Conservation (phyloP, 768 basidiomycete species). For the Pulveroboletus sp. region DNA sequence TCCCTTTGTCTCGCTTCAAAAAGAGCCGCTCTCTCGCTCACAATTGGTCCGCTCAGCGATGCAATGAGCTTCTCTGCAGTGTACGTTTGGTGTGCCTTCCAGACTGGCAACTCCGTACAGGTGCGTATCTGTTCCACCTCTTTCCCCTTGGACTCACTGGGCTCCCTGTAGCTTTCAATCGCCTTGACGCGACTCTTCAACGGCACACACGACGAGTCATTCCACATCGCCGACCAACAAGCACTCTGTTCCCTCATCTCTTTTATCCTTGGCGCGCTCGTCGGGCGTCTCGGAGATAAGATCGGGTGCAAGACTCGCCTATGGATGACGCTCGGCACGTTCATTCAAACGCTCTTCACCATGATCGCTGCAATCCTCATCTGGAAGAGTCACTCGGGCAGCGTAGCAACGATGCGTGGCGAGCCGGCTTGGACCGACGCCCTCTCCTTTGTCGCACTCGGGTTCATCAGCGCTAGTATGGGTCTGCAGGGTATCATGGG, state of each 20-base stretch:
- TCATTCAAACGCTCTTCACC: slow-evolving; percentile 72
- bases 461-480: slow-evolving; percentile 69
- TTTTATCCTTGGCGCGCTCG: slow-evolving; percentile 73
- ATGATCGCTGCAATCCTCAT: slow-evolving; percentile 67
- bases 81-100: slow-evolving; percentile 84
- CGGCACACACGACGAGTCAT: slow-evolving; percentile 47
- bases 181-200: slow-evolving; percentile 79
- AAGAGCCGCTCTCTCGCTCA: background rate
- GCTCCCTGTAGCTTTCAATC: slow-evolving; percentile 53
- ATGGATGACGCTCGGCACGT: slow-evolving; percentile 70
- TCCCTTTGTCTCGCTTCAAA: slow-evolving; percentile 1
- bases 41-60: slow-evolving; percentile 39
- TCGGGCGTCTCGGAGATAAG: slow-evolving; percentile 81
- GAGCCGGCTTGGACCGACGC: slow-evolving; percentile 68
- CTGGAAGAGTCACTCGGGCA: slow-evolving; percentile 61
- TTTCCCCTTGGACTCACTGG: background rate
- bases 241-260: slow-evolving; percentile 73
- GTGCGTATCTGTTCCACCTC: slow-evolving; percentile 25
- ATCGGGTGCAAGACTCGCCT: slow-evolving; percentile 66
- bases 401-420: slow-evolving; percentile 49
- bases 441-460: slow-evolving; percentile 64
- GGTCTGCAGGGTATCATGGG: slow-evolving; percentile 86
- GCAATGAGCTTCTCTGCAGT: slow-evolving; percentile 72
- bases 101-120: slow-evolving; percentile 74
- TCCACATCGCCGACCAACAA: slow-evolving; percentile 80